A percentile compares a stretch with the other conserved stretches of the same genome.
phyloP scores from a whole-genome alignment of 2,329 filamentous ascomycete genomes.

The Hypoxylon sp. region DNA sequence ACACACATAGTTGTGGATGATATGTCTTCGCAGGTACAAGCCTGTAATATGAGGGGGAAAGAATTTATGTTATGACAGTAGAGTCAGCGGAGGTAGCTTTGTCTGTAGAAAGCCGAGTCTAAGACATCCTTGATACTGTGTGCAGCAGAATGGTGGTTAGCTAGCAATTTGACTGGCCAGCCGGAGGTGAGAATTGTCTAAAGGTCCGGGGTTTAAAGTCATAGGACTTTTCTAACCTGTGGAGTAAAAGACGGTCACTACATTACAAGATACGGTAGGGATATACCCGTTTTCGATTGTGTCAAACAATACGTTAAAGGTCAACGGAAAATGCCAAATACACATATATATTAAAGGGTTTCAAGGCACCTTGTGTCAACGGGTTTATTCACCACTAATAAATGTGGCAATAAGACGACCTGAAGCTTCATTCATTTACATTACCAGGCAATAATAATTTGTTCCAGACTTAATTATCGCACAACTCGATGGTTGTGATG shows the following conservation, averaged over 20 bases:
- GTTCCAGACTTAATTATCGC: background rate
- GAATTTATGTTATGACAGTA: constrained; percentile 44
- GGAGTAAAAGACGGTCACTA: constrained; percentile 13
- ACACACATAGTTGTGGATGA: constrained; percentile 37
- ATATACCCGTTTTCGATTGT: background rate
- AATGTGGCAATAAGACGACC: background rate
- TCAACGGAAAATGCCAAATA: background rate
- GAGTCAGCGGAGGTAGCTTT: constrained; percentile 35
- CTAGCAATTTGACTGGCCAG: constrained; percentile 18
- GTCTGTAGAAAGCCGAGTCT: constrained; percentile 18
- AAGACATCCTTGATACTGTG: constrained; percentile 43
- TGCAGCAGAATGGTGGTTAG: constrained; percentile 11
- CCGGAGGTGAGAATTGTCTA: constrained; percentile 8
- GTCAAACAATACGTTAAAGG: background rate
- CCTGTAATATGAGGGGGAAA: constrained; percentile 41
- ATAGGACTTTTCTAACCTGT: constrained; percentile 4
- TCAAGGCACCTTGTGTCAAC: no score
- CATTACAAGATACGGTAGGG: constrained; percentile 4
- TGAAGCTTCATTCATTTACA: background rate
- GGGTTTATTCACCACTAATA: background rate
- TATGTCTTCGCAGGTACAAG: constrained; percentile 42
- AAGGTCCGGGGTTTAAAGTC: constrained; percentile 14
- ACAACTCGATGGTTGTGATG: constrained; percentile 1
- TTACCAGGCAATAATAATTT: constrained; percentile 10
- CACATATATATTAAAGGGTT: no score